These are phyloP conservation scores for Echinosophora koreensis DNA, from an alignment of 306 rosid genomes.

Conservation along the genomic window DNA sequence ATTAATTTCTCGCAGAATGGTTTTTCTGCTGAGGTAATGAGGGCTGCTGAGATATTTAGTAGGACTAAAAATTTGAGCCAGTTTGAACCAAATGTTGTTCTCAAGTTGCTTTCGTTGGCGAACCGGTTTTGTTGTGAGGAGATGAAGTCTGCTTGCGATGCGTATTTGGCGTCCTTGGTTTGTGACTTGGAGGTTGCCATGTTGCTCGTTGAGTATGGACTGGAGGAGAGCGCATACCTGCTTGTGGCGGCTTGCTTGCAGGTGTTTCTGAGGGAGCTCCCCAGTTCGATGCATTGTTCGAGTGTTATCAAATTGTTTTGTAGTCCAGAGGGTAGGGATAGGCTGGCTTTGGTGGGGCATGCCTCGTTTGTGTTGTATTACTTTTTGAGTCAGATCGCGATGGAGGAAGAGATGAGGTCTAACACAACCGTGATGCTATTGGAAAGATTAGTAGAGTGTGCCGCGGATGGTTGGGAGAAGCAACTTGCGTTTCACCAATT, in stretches of 20 bases:
- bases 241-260: conserved; percentile 92
- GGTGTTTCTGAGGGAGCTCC: conserved; percentile 84
- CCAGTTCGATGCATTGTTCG: conserved; percentile 60
- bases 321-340: conserved; percentile 75
- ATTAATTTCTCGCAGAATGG: conserved; percentile 74
- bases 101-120: conserved; percentile 74
- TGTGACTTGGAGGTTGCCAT: conserved; percentile 68
- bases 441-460: conserved; percentile 84
- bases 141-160: conserved; percentile 79
- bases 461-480: conserved; percentile 75
- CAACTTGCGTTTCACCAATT: conserved; percentile 80
- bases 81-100: conserved; percentile 57
- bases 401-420: conserved; percentile 90
- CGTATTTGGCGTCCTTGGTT: conserved; percentile 72
- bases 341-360: conserved; percentile 67
- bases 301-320: conserved; percentile 66
- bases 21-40: conserved; percentile 72
- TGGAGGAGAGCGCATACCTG: conserved; percentile 78
- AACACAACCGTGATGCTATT: conserved; percentile 83
- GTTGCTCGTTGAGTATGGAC: conserved; percentile 74
- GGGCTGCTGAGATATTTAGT: conserved; percentile 76
- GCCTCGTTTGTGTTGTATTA: conserved; percentile 77
- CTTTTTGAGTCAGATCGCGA: conserved; percentile 77
- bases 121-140: conserved; percentile 85
- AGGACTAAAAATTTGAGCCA: conserved; percentile 63